These are phyloP conservation scores for Scleroderma bovista DNA, from an alignment of 768 basidiomycete genomes.

Conservation along the genomic window DNA sequence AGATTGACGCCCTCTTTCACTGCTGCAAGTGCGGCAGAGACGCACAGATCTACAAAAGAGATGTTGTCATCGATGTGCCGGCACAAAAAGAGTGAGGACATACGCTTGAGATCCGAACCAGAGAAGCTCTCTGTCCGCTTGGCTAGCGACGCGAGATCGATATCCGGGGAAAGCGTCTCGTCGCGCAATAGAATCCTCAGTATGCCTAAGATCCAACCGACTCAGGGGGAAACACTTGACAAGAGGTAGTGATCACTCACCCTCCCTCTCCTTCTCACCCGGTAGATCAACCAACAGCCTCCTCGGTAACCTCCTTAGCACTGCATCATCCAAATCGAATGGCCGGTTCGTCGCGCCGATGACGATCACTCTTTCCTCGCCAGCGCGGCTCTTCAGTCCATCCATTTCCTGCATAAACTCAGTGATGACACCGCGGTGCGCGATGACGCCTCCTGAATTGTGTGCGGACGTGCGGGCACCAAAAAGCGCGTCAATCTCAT, in stretches of 20 bases:
- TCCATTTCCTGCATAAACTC: conserved; percentile 99
- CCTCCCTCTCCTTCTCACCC: conserved; percentile 78
- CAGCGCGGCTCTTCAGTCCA: conserved; percentile 68
- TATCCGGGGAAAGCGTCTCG: conserved; percentile 61
- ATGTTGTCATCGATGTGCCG: conserved; percentile 6
- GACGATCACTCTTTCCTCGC: conserved; percentile 78
- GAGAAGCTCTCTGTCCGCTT: conserved; percentile 82
- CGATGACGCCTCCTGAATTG: conserved; percentile 73
- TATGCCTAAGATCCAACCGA: conserved; percentile 52
- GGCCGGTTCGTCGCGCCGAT: conserved; percentile 94
- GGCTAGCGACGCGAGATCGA: conserved; percentile 56
- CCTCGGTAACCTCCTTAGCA: conserved; percentile 82
- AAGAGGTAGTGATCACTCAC: conserved; percentile 35
- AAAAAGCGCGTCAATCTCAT: conserved; percentile 92
- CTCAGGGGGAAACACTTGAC: not conserved
- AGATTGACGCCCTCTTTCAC: conserved; percentile 80
- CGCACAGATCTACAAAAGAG: conserved; percentile 70
- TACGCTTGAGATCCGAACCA: conserved; percentile 92
- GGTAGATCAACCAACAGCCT: conserved; percentile 86
- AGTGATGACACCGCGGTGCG: conserved; percentile 83
- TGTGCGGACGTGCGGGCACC: conserved; percentile 76
- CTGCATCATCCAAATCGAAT: conserved; percentile 88
- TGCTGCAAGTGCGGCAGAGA: conserved; percentile 86
- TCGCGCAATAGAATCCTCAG: conserved; percentile 82
- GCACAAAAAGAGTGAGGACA: conserved; percentile 23